Evolutionary conservation across 1,284 basidiomycete genomes (phyloP).

Genomic region (Ceratobasidium papillatum): DNA sequence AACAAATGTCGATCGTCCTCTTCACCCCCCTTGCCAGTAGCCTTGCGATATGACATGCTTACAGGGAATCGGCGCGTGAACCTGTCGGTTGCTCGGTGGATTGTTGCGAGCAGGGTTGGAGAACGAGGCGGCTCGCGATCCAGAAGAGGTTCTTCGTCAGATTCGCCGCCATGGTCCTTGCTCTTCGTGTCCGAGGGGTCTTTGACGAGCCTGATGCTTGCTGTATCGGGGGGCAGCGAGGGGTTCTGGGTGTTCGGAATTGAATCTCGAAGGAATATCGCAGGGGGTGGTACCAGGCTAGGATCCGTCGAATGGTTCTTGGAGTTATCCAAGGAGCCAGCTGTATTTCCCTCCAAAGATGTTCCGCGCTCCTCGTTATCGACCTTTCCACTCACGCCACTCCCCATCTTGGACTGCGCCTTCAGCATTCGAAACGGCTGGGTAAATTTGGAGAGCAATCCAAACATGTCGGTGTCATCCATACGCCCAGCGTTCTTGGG

Average conservation of each 20-base stretch:
- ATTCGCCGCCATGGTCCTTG: neutral
- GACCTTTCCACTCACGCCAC: neutral
- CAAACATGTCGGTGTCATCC: constrained; percentile 12
- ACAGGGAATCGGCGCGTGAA: constrained; percentile 32
- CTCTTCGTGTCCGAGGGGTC: neutral
- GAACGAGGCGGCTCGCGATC: constrained; percentile 10
- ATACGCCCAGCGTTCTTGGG: neutral
- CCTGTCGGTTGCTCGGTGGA: constrained; percentile 26
- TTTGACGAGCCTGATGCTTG: neutral
- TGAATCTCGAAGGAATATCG: neutral
- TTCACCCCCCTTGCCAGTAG: neutral
- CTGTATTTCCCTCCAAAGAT: neutral
- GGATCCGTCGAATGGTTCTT: too few species aligned
- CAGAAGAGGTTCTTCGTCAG: neutral
- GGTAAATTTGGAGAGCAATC: constrained; percentile 18
- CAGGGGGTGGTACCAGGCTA: neutral
- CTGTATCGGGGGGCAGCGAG: neutral
- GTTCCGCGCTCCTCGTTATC: neutral
- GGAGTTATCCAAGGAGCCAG: too few species aligned
- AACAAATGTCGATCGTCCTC: constrained; percentile 13
- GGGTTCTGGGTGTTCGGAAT: neutral
- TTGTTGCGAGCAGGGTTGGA: constrained; percentile 27
- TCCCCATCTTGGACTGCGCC: neutral
- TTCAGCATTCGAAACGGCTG: constrained; percentile 20
- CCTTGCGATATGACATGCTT: constrained; percentile 31